These are phyloP conservation scores for Fusarium anthophilum DNA, from an alignment of 2,329 filamentous ascomycete species.

Conservation along the genomic window DNA sequence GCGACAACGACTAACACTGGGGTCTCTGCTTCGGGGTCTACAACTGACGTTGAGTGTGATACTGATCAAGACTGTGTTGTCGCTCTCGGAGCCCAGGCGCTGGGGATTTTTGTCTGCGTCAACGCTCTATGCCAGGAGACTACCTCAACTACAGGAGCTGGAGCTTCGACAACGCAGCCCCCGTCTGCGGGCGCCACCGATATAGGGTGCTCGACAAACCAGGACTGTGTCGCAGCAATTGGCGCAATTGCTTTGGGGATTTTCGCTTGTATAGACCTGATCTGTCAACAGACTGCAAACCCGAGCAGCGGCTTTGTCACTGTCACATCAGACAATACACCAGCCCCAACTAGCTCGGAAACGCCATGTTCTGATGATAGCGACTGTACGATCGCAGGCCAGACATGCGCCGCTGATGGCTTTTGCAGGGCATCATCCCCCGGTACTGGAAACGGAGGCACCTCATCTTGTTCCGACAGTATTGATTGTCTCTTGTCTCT, in stretches of 20 bases:
- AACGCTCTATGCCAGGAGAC: slow-evolving; percentile 6
- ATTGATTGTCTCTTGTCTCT: slow-evolving; percentile 12
- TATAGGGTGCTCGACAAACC: background rate
- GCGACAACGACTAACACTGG: background rate
- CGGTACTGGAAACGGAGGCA: background rate
- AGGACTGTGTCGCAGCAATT: background rate
- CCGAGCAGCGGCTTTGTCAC: slow-evolving; percentile 8
- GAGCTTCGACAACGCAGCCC: background rate
- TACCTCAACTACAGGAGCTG: background rate
- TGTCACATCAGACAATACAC: background rate
- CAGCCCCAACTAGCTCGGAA: background rate
- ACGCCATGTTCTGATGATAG: background rate
- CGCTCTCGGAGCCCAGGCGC: background rate
- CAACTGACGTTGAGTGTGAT: background rate
- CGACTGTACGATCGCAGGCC: background rate
- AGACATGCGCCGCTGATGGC: slow-evolving; percentile 7
- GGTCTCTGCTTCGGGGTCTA: background rate
- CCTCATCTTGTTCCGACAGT: background rate
- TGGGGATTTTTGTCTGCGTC: background rate
- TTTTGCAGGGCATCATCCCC: background rate
- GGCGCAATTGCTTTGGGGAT: slow-evolving; percentile 1
- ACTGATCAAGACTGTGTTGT: slow-evolving; percentile 11
- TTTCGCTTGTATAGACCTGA: background rate
- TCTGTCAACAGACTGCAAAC: slow-evolving; percentile 4
- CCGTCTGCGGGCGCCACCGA: background rate